Evolutionary conservation across 139 green algal species (phyloP).

Genomic region (Auxenochlorella pyrenoidosa): DNA sequence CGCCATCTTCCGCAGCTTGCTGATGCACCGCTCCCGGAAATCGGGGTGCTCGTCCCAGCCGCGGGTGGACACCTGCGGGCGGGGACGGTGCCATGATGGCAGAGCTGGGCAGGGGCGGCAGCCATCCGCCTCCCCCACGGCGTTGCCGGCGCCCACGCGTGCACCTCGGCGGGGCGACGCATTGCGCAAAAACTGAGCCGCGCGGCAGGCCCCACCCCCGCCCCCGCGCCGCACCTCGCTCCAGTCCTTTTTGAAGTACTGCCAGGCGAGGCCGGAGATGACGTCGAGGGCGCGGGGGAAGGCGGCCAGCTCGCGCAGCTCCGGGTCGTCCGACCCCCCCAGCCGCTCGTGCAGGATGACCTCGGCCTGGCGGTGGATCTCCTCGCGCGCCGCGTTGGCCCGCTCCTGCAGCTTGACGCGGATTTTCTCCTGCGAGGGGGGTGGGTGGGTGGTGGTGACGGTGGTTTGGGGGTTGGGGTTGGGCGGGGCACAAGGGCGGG

Average conservation of each 20-base stretch:
- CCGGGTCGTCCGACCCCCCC: not conserved
- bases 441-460: not conserved
- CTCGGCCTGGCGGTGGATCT: constrained; percentile 20
- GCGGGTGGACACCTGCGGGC: not conserved
- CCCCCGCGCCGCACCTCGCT: not conserved
- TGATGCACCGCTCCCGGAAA: constrained; percentile 10
- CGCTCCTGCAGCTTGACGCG: constrained; percentile 13
- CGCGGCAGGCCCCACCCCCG: too few species aligned
- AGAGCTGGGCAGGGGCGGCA: too few species aligned
- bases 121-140: too few species aligned
- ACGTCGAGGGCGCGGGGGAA: not conserved
- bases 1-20: not conserved
- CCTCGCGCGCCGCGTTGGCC: not conserved
- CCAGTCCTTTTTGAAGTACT: constrained; percentile 37
- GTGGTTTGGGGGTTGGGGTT: not conserved
- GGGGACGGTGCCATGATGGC: not conserved
- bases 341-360: not conserved
- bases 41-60: not conserved
- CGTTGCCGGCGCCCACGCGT: too few species aligned
- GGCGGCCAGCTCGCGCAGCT: not conserved
- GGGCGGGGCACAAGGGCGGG: not conserved
- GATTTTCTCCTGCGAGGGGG: constrained; percentile 22
- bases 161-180: too few species aligned
- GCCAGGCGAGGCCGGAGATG: constrained; percentile 18
- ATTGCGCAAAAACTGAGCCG: too few species aligned